These are phyloP conservation scores for Ensete ventricosum DNA, from an alignment of 176 grass and related monocot species.

Conservation along the genomic window DNA sequence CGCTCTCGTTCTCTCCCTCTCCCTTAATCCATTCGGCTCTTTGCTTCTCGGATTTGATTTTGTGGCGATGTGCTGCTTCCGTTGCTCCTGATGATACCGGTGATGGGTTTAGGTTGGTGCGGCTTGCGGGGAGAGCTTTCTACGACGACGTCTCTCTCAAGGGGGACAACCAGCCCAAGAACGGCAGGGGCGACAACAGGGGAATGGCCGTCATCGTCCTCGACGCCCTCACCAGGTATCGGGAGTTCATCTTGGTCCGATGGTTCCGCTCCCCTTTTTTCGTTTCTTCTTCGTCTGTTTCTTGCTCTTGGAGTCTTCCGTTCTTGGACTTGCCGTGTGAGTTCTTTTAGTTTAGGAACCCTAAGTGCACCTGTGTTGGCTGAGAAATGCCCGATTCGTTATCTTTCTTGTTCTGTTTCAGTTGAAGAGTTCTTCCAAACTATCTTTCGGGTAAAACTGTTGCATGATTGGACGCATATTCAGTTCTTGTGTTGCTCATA, in stretches of 20 bases:
- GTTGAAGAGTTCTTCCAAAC: neutral
- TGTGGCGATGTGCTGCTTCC: neutral
- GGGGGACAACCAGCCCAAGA: conserved; percentile 87
- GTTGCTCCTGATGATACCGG: neutral
- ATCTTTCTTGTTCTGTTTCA: too few species aligned
- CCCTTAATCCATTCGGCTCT: neutral
- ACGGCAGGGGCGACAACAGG: conserved; percentile 74
- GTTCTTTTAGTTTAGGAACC: neutral
- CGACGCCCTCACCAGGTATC: conserved; percentile 69
- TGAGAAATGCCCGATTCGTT: too few species aligned
- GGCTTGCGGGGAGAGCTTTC: conserved; percentile 73
- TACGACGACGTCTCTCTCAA: conserved; percentile 92
- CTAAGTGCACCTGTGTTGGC: too few species aligned
- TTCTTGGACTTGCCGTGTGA: neutral
- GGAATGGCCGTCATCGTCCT: conserved; percentile 93
- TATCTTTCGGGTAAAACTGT: neutral
- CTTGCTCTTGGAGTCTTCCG: neutral
- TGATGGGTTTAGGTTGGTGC: conserved; percentile 40
- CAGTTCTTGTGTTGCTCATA: neutral
- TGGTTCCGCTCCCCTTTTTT: neutral
- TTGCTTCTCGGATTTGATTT: neutral
- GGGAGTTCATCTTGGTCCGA: neutral
- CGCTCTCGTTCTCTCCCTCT: conserved; percentile 1
- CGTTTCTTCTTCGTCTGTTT: neutral
- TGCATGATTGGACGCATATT: neutral